A percentile compares a stretch with the other conserved stretches of the same genome.
Evolutionary conservation across 441 rosid species (phyloP).

Genomic region (Breynia disticha): DNA sequence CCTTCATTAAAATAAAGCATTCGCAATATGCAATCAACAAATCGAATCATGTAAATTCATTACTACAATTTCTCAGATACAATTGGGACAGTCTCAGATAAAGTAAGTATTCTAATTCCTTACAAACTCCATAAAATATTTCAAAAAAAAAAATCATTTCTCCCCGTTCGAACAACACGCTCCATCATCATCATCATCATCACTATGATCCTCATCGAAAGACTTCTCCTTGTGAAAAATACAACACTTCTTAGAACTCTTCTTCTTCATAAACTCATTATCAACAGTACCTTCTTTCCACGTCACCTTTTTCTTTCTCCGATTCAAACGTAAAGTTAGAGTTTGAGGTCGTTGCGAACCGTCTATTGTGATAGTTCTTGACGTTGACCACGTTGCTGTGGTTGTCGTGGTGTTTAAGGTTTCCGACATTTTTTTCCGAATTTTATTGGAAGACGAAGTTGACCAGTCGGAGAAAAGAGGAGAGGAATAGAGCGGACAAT

Average conservation of each 20-base stretch:
- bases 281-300: conserved; percentile 94
- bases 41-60: too few relatives aligned
- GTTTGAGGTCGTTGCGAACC: conserved; percentile 26
- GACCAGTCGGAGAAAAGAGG: too few relatives aligned
- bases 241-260: conserved; percentile 94
- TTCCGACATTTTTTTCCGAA: too few relatives aligned
- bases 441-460: too few relatives aligned
- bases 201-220: conserved; percentile 78
- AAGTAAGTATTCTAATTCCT: too few relatives aligned
- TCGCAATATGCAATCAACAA: too few relatives aligned
- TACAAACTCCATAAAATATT: too few relatives aligned
- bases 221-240: conserved; percentile 86
- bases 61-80: too few relatives aligned
- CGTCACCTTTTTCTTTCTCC: conserved; percentile 73
- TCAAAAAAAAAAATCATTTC: neutral
- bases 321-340: conserved; percentile 59
- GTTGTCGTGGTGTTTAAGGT: neutral
- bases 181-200: conserved; percentile 44
- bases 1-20: too few relatives aligned
- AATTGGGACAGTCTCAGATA: too few relatives aligned
- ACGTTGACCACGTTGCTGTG: conserved; percentile 21
- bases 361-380: conserved; percentile 42
- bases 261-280: conserved; percentile 92
- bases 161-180: conserved; percentile 19
- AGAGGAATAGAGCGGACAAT: too few relatives aligned